phyloP scores from a whole-genome alignment of 306 rosid genomes.

The Sphenostylis stenocarpa region DNA sequence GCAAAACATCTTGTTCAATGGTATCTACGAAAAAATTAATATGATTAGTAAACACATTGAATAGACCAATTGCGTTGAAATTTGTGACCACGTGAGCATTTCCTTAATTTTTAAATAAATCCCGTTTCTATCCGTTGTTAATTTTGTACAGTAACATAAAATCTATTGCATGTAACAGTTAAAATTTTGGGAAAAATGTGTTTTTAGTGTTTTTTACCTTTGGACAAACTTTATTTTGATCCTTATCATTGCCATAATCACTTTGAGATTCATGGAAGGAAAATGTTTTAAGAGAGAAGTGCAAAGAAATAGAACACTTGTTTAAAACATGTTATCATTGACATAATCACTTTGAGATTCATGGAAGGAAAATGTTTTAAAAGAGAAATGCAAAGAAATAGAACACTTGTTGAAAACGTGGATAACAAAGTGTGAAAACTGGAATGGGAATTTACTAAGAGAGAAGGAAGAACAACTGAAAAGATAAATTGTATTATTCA shows the following conservation, averaged over 20 bases:
- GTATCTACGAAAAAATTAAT: neutral
- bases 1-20: neutral
- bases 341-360: too few relatives aligned
- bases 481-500: neutral
- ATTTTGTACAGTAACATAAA: neutral
- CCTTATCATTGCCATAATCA: neutral
- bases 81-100: neutral
- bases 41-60: neutral
- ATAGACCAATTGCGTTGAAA: neutral
- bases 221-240: too few relatives aligned
- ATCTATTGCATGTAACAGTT: neutral
- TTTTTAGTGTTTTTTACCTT: too few relatives aligned
- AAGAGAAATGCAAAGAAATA: too few relatives aligned
- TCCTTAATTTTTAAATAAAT: neutral
- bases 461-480: neutral
- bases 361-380: too few relatives aligned
- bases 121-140: neutral
- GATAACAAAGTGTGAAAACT: neutral
- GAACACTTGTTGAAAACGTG: too few relatives aligned
- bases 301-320: neutral
- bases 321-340: neutral
- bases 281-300: neutral
- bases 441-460: neutral
- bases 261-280: neutral
- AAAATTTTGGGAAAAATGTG: neutral